Conservation (phyloP, 345 rosid genomes). For the Erucastrum elatum region DNA sequence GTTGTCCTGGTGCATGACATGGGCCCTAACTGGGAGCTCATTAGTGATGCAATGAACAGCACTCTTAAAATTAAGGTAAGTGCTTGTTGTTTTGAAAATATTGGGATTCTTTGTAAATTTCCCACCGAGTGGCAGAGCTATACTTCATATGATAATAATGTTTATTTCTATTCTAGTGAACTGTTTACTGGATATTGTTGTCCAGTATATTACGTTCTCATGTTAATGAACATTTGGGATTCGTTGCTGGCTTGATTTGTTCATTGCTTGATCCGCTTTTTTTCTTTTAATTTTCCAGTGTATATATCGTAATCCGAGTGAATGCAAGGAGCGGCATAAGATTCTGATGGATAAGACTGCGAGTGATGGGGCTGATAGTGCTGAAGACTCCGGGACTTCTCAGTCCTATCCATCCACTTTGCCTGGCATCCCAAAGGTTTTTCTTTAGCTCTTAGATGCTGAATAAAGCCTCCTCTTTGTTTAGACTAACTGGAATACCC, state of each 20-base stretch:
- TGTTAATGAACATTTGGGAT: slow-evolving; percentile 11
- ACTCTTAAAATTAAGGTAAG: slow-evolving; percentile 87
- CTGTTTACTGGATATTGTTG: slow-evolving; percentile 3
- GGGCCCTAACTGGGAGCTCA: slow-evolving; percentile 99
- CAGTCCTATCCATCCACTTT: slow-evolving; percentile 98
- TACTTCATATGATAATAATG: slow-evolving; percentile 4
- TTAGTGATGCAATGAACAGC: slow-evolving; percentile 93
- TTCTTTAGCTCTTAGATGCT: slow-evolving; percentile 20
- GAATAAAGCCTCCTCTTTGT: slow-evolving; percentile 23
- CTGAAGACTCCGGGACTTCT: slow-evolving; percentile 98
- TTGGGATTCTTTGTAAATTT: slow-evolving; percentile 12
- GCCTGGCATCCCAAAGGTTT: slow-evolving; percentile 98
- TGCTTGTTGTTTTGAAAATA: slow-evolving; percentile 18
- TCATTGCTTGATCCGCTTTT: not conserved
- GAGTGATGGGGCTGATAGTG: slow-evolving; percentile 98
- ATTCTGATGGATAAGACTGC: slow-evolving; percentile 78
- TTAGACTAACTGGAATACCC: slow-evolving; percentile 27
- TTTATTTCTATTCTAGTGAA: slow-evolving; percentile 27
- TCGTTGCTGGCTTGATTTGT: slow-evolving; percentile 18
- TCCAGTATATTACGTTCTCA: slow-evolving; percentile 13
- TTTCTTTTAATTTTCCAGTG: slow-evolving; percentile 49
- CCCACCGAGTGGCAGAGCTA: slow-evolving; percentile 14
- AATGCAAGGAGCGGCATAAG: slow-evolving; percentile 98
- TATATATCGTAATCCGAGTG: slow-evolving; percentile 82
- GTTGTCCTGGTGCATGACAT: slow-evolving; percentile 98